These are phyloP conservation scores for Rhodamnia argentea DNA, from an alignment of 345 rosid genomes.

Conservation along the genomic window DNA sequence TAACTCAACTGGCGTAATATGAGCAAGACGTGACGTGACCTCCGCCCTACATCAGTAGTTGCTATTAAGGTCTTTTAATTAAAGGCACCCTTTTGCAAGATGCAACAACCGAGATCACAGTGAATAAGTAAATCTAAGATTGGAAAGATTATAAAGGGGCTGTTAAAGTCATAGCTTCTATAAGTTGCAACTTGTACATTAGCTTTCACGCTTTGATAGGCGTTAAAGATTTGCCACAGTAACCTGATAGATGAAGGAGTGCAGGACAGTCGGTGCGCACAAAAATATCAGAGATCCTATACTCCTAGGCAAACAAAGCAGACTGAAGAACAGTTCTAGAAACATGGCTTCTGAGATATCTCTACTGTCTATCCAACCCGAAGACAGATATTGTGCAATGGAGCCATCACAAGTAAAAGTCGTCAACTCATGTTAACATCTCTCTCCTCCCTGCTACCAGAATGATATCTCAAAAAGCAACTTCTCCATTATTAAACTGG, in stretches of 20 bases:
- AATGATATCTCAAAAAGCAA: neutral
- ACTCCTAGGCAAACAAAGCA: neutral
- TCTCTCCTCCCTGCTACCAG: neutral
- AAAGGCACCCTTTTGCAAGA: neutral
- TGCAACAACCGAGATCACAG: neutral
- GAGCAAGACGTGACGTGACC: constrained; percentile 72
- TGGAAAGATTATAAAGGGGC: neutral
- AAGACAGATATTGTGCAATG: neutral
- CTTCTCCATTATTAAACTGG: neutral
- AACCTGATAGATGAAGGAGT: neutral
- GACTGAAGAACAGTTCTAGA: neutral
- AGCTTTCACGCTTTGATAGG: neutral
- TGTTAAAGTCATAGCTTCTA: neutral
- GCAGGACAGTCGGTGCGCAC: neutral
- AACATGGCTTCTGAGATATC: neutral
- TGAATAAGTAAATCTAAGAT: neutral
- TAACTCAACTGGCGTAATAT: constrained; percentile 83
- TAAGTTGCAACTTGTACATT: neutral
- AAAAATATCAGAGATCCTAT: neutral
- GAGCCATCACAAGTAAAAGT: neutral
- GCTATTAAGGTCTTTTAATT: constrained; percentile 1
- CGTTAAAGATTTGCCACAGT: neutral
- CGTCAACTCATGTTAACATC: neutral
- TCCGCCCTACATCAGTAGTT: constrained; percentile 43
- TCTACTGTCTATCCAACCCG: too few relatives aligned